Base-by-base conservation (phyloP, 179 eudicot species). In the Actinidia arguta region DNA sequence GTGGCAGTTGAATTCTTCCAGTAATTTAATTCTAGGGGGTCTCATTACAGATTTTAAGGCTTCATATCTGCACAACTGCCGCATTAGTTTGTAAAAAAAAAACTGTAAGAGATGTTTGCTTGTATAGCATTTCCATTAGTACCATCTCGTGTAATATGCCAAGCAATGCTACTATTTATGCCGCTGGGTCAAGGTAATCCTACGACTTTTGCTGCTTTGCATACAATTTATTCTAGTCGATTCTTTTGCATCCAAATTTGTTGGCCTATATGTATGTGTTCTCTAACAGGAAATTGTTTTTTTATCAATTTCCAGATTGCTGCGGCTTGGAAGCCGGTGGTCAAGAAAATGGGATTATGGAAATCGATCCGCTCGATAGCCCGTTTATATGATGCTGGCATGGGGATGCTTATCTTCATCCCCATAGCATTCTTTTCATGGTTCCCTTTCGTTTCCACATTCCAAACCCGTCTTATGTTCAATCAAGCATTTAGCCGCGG, bases 401-500 rank as follows among this genome's bases (percentile, higher is more conserved):
- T 95, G 98, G 99, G 99, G 24, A 95, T 97, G 92, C 73, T 95
- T n/a, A 88, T 97, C 61, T 95, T 97, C 88, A 87, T 97, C 58
- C 99, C 99, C 0, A 88, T 97, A 61, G 99, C 99, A 39, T 82
- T 97, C 11, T 90, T 88, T 81, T 94, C 98, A 62, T 97, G 99
- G 99, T 95, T 97, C 82, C 99, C 99, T 0, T 95, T 97, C 52
- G 83, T 92, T 16, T 97, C 99, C 8, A 97, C 98, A 18, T 97
- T 97, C 91, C 99, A 97, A 90, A 95, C 99, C 36, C 90, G 98
- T 73, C 97, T 97, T 58, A 94, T 97, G 99, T 97, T 94, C 92
- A 95, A 97, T 88, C 99, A 97, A 87, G 99, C 99, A 0, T 97
- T 95, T 85, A 97, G 99, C 82, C 87, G 98, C 59, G 98, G 99